phyloP scores from a whole-genome alignment of 352 stramenopile species.

The Thraustochytrium striatum region DNA sequence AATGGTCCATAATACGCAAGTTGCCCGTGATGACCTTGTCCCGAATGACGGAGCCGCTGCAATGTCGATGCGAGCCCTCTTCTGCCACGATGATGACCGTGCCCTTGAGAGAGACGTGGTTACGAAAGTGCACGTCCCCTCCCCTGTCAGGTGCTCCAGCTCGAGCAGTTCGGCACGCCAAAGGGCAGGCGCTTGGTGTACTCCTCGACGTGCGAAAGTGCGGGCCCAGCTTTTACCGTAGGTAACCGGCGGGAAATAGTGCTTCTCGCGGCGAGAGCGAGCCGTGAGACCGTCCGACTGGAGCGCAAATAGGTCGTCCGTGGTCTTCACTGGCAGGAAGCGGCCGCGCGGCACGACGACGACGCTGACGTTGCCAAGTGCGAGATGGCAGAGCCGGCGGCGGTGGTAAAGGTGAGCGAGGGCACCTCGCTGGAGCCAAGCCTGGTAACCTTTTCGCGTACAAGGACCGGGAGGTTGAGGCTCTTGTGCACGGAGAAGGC shows the following conservation, averaged over 20 bases:
- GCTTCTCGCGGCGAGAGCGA: constrained; percentile 76
- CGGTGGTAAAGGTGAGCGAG: constrained; percentile 97
- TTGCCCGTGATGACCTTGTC: constrained; percentile 90
- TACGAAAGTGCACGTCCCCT: constrained; percentile 84
- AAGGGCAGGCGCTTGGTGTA: constrained; percentile 75
- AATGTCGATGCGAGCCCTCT: constrained; percentile 82
- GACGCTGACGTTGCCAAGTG: constrained; percentile 91
- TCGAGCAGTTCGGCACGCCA: constrained; percentile 86
- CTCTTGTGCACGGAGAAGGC: too few relatives aligned
- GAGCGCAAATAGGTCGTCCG: constrained; percentile 91
- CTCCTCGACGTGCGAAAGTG: constrained; percentile 80
- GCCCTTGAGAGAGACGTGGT: constrained; percentile 80
- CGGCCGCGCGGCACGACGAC: constrained; percentile 85
- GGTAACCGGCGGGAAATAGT: constrained; percentile 63
- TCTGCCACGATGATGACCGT: constrained; percentile 90
- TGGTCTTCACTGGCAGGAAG: constrained; percentile 98
- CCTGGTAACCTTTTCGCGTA: too few relatives aligned
- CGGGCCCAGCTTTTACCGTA: constrained; percentile 84
- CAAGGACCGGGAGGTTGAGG: too few relatives aligned
- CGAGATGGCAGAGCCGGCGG: too few relatives aligned
- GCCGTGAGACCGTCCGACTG: constrained; percentile 83
- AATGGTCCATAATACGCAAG: constrained; percentile 77
- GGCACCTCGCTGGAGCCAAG: constrained; percentile 75
- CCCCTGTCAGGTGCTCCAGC: constrained; percentile 84
- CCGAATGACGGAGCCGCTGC: constrained; percentile 82